Conservation (phyloP, 108 stramenopile species). For the Fragilaria crotonensis region DNA sequence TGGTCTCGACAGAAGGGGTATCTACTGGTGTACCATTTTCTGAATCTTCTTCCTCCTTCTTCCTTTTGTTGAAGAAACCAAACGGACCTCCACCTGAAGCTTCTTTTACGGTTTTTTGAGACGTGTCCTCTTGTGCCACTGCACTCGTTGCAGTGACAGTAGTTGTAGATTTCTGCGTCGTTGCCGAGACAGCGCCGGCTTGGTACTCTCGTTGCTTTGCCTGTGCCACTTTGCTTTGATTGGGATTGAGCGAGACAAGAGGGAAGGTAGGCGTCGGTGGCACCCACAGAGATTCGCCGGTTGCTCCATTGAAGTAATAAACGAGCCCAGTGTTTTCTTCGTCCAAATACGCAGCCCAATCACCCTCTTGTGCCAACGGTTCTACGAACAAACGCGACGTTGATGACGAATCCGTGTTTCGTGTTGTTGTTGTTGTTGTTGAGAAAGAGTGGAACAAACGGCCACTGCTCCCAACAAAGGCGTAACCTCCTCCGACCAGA, state of each 20-base stretch:
- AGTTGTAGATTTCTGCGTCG: slow-evolving; percentile 1
- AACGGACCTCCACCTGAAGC: neutral
- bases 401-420: neutral
- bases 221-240: slow-evolving; percentile 3
- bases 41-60: neutral
- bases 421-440: neutral
- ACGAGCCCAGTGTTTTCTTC: slow-evolving; percentile 61
- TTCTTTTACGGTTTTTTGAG: too few species aligned
- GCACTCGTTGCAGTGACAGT: neutral
- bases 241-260: slow-evolving; percentile 11
- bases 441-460: neutral
- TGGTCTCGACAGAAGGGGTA: too few species aligned
- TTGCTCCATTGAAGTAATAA: slow-evolving; percentile 67
- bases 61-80: neutral
- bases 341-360: slow-evolving; percentile 72
- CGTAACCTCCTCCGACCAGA: too few species aligned
- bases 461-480: neutral
- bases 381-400: slow-evolving; percentile 19
- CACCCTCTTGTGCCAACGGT: slow-evolving; percentile 54
- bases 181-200: slow-evolving; percentile 4
- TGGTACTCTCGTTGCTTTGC: slow-evolving; percentile 11
- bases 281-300: slow-evolving; percentile 73
- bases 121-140: slow-evolving; percentile 16
- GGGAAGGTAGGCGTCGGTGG: slow-evolving; percentile 72
- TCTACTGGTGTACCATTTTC: neutral